phyloP scores from a whole-genome alignment of 2,329 filamentous ascomycete species.

The Monosporascus sp. region DNA sequence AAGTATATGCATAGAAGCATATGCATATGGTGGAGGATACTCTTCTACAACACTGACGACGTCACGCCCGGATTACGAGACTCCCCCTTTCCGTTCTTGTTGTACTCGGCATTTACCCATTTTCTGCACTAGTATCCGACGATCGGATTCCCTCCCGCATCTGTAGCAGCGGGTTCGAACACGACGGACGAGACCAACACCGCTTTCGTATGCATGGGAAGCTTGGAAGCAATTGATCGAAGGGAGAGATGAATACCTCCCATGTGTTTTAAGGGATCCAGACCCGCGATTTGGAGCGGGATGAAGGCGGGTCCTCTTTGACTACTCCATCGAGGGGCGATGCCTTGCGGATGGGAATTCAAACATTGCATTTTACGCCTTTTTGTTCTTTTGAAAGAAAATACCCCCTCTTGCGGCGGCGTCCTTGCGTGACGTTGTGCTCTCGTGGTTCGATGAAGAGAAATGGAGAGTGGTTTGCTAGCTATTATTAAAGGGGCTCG shows the following conservation, averaged over 20 bases:
- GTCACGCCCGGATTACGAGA: neutral
- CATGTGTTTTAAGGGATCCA: neutral
- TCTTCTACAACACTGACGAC: neutral
- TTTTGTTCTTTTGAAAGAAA: neutral
- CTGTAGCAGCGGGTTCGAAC: neutral
- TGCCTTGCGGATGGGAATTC: neutral
- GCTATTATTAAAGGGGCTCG: too few species aligned
- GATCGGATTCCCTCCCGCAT: neutral
- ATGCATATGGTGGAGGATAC: neutral
- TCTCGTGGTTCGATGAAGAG: too few species aligned
- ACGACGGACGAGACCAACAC: too few species aligned
- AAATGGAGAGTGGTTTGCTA: too few species aligned
- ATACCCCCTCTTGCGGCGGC: neutral
- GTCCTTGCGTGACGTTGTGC: neutral
- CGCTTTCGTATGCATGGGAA: too few species aligned
- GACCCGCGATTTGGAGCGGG: neutral
- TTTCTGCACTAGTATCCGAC: neutral
- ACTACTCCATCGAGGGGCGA: neutral
- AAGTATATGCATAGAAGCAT: neutral
- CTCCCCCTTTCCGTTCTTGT: neutral
- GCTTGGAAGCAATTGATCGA: too few species aligned
- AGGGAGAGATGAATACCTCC: too few species aligned
- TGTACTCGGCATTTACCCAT: neutral
- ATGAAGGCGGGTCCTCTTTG: neutral
- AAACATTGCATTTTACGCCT: neutral